phyloP scores from a whole-genome alignment of 2,329 filamentous ascomycete genomes.

The Xylaria sp. region DNA sequence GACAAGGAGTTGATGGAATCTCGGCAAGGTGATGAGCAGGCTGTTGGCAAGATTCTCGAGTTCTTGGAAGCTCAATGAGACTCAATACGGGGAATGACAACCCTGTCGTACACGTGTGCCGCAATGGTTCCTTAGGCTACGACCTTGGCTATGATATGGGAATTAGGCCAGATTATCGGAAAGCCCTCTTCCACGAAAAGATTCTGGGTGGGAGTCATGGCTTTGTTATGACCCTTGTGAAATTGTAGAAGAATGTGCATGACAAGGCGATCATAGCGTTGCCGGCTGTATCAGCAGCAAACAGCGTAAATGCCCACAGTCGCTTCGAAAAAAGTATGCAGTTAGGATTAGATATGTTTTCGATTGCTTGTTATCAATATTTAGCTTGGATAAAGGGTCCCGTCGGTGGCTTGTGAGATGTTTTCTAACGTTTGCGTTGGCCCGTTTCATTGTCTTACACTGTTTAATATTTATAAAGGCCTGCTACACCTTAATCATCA shows the following conservation, averaged over 20 bases:
- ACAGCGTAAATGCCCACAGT: neutral
- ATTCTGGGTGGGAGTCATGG: slow-evolving; percentile 17
- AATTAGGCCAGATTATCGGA: slow-evolving; percentile 16
- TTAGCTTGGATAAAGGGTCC: neutral
- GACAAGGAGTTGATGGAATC: slow-evolving; percentile 19
- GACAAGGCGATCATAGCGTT: neutral
- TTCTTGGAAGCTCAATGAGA: slow-evolving; percentile 18
- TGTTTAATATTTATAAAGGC: slow-evolving; percentile 1
- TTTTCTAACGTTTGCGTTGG: neutral
- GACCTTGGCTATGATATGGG: slow-evolving; percentile 2
- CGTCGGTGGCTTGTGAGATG: neutral
- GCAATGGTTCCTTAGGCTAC: slow-evolving; percentile 19
- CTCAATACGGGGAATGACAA: slow-evolving; percentile 13
- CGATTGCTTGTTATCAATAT: neutral
- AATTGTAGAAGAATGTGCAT: slow-evolving; percentile 19
- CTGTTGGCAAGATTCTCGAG: slow-evolving; percentile 26
- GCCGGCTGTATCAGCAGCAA: neutral
- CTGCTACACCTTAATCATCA: neutral
- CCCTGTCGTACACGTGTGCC: slow-evolving; percentile 12
- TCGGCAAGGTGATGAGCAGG: slow-evolving; percentile 24
- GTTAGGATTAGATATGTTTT: neutral
- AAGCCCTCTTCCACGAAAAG: slow-evolving; percentile 18
- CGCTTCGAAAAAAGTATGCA: neutral
- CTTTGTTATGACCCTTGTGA: slow-evolving; percentile 15
- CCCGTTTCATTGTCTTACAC: too few relatives aligned